phyloP scores from a whole-genome alignment of 1,139 yeast species.

The Starmera stellimalicola region DNA sequence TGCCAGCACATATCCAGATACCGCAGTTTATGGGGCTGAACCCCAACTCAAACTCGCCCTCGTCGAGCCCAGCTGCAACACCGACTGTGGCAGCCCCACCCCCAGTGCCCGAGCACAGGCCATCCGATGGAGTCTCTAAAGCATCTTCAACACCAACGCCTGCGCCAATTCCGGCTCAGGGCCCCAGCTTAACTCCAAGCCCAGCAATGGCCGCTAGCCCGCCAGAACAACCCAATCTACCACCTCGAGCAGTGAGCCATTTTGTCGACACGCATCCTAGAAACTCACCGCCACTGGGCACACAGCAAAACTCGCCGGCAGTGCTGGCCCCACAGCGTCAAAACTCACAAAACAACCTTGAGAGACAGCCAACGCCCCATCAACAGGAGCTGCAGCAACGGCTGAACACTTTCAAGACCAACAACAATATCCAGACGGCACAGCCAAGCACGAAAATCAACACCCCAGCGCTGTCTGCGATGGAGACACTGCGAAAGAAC shows the following conservation, averaged over 20 bases:
- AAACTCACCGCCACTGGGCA: no score
- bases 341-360: no score
- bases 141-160: slow-evolving; percentile 4
- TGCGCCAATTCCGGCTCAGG: slow-evolving; percentile 1
- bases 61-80: no score
- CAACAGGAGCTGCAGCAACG: not conserved
- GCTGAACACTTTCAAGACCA: not conserved
- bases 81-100: no score
- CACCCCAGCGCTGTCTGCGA: not conserved
- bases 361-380: no score
- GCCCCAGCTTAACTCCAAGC: not conserved
- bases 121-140: slow-evolving; percentile 3
- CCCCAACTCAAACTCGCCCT: no score
- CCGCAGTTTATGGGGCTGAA: no score
- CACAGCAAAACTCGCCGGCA: no score
- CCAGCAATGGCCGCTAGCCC: not conserved
- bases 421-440: not conserved
- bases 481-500: not conserved
- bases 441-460: not conserved
- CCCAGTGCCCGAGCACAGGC: no score
- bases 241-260: not conserved
- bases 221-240: not conserved
- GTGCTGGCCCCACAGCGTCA: no score
- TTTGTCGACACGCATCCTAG: not conserved
- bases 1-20: no score